Evolutionary conservation across 2,329 filamentous ascomycete species (phyloP).

Genomic region (Sclerotinia minor): DNA sequence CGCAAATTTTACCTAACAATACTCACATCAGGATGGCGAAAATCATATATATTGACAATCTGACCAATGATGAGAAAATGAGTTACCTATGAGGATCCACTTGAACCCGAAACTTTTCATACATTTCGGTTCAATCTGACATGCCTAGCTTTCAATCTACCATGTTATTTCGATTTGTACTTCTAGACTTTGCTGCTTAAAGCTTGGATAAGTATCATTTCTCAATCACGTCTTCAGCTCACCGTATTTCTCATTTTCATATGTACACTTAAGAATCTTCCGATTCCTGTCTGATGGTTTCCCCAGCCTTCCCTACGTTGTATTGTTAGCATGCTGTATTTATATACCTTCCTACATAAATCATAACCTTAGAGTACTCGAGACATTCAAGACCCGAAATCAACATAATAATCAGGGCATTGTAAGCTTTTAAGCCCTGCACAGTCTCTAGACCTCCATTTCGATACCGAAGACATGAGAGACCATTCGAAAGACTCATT

Average conservation of each 20-base stretch:
- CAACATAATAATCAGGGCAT: background rate
- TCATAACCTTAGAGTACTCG: background rate
- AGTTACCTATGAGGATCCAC: slow-evolving; percentile 16
- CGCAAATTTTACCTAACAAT: slow-evolving; percentile 11
- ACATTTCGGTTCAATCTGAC: background rate
- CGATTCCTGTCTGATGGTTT: background rate
- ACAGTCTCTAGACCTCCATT: background rate
- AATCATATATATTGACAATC: background rate
- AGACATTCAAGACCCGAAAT: background rate
- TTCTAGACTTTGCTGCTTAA: background rate
- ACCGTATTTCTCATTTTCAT: background rate
- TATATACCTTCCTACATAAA: background rate
- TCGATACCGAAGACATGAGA: background rate
- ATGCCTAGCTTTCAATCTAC: background rate
- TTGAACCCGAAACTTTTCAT: background rate
- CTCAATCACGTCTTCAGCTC: slow-evolving; percentile 14
- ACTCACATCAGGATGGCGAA: background rate
- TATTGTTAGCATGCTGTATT: background rate
- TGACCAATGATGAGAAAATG: background rate
- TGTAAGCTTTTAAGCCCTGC: background rate
- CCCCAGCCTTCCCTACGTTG: background rate
- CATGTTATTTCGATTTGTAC: background rate
- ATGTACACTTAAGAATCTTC: background rate
- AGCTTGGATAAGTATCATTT: background rate
- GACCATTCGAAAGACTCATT: background rate